A percentile compares a stretch with the other conserved stretches of the same genome.
Evolutionary conservation across 352 stramenopile genomes (phyloP).

Genomic region (Globisporangium cederbergense): DNA sequence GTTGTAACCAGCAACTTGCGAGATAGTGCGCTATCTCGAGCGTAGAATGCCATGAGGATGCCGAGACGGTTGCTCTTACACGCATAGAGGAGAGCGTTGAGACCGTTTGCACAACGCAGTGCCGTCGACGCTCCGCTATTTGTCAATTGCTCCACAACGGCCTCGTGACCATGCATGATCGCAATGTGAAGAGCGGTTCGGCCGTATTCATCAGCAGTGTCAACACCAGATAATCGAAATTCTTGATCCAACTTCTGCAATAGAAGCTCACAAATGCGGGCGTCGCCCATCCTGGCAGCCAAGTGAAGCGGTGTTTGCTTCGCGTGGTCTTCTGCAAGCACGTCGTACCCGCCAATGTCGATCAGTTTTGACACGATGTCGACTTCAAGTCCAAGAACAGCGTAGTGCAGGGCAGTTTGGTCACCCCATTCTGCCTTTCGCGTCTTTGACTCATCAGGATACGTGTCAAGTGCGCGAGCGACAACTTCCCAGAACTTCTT

Average conservation of each 20-base stretch:
- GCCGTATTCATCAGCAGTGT: slow-evolving; percentile 25
- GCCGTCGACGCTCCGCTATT: slow-evolving; percentile 33
- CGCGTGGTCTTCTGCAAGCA: slow-evolving; percentile 37
- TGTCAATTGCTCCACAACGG: slow-evolving; percentile 32
- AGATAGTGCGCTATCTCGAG: slow-evolving; percentile 16
- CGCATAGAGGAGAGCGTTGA: slow-evolving; percentile 48
- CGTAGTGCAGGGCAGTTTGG: slow-evolving; percentile 44
- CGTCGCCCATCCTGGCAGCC: slow-evolving; percentile 37
- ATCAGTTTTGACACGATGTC: slow-evolving; percentile 33
- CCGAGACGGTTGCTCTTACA: slow-evolving; percentile 43
- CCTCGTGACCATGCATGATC: slow-evolving; percentile 43
- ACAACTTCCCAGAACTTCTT: slow-evolving; percentile 49
- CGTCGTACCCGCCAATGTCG: slow-evolving; percentile 34
- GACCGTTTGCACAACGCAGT: slow-evolving; percentile 30
- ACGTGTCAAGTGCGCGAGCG: slow-evolving; percentile 27
- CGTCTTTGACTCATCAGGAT: slow-evolving; percentile 24
- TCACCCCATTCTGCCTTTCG: slow-evolving; percentile 37
- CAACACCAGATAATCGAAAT: neutral
- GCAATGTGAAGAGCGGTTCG: slow-evolving; percentile 49
- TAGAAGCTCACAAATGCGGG: slow-evolving; percentile 35
- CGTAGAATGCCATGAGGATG: slow-evolving; percentile 45
- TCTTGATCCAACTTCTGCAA: slow-evolving; percentile 30
- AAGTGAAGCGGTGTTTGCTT: slow-evolving; percentile 52
- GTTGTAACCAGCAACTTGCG: slow-evolving; percentile 22
- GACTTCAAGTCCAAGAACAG: slow-evolving; percentile 36